phyloP scores from a whole-genome alignment of 306 rosid species.

The Inga laurina region DNA sequence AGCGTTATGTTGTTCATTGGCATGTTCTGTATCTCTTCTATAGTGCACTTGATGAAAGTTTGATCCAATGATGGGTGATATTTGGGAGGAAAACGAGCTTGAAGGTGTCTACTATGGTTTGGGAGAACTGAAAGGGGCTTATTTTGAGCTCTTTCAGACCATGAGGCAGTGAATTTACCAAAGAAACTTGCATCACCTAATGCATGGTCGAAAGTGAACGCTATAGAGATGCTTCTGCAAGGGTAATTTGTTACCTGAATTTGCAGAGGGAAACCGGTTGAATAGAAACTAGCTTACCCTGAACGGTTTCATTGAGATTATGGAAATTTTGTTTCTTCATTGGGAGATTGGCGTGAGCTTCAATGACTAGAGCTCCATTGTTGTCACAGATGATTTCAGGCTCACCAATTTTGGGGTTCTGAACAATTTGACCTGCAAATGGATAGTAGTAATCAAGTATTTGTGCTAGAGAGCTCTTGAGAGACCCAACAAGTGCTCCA shows the following conservation, averaged over 20 bases:
- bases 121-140: constrained; percentile 59
- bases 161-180: constrained; percentile 66
- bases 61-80: constrained; percentile 69
- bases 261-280: constrained; percentile 58
- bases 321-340: constrained; percentile 54
- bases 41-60: constrained; percentile 64
- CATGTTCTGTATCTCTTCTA: constrained; percentile 73
- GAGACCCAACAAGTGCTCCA: constrained; percentile 39
- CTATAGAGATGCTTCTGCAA: constrained; percentile 71
- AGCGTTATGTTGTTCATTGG: constrained; percentile 43
- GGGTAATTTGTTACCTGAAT: constrained; percentile 66
- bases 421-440: constrained; percentile 68
- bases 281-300: constrained; percentile 53
- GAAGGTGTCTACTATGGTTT: constrained; percentile 56
- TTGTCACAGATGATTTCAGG: constrained; percentile 81
- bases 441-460: constrained; percentile 56
- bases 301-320: constrained; percentile 57
- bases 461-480: constrained; percentile 59
- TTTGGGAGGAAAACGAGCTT: constrained; percentile 63
- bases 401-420: constrained; percentile 56
- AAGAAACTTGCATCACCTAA: constrained; percentile 83
- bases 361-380: constrained; percentile 63
- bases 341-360: constrained; percentile 55
- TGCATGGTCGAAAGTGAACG: constrained; percentile 91
- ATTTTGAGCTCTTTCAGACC: constrained; percentile 65